phyloP scores from a whole-genome alignment of 148 eudicot species.

The Camellia granthamiana region DNA sequence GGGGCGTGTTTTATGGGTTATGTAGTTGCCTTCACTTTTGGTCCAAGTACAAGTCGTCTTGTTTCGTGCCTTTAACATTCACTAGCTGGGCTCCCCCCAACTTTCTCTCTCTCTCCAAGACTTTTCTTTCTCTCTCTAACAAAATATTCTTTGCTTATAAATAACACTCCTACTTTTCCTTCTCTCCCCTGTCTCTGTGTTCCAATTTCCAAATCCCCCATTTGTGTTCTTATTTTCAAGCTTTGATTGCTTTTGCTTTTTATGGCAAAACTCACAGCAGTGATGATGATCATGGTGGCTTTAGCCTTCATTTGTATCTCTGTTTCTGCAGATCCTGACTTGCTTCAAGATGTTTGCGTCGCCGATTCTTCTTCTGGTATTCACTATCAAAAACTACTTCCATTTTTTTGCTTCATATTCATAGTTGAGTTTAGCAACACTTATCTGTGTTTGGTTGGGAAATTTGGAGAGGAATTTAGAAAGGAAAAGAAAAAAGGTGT shows the following conservation, averaged over 20 bases:
- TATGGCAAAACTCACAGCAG: constrained; percentile 16
- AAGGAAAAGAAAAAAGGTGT: too few relatives aligned
- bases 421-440: neutral
- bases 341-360: constrained; percentile 38
- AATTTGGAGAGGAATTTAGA: too few relatives aligned
- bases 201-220: constrained; percentile 6
- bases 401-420: neutral
- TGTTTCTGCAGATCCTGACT: constrained; percentile 35
- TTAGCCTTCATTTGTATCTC: constrained; percentile 8
- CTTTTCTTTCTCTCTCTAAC: neutral
- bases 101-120: neutral
- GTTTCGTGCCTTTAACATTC: neutral
- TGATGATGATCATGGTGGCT: constrained; percentile 15
- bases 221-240: neutral
- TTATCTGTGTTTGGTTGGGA: too few relatives aligned
- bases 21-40: neutral
- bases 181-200: neutral
- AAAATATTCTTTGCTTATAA: constrained; percentile 7
- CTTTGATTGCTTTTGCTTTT: constrained; percentile 15
- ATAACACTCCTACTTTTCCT: constrained; percentile 1
- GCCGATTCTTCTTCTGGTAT: constrained; percentile 31
- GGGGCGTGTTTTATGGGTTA: neutral
- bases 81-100: neutral
- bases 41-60: neutral
- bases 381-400: neutral